Evolutionary conservation across 2,329 filamentous ascomycete species (phyloP).

Genomic region (Diaporthe humulicola): DNA sequence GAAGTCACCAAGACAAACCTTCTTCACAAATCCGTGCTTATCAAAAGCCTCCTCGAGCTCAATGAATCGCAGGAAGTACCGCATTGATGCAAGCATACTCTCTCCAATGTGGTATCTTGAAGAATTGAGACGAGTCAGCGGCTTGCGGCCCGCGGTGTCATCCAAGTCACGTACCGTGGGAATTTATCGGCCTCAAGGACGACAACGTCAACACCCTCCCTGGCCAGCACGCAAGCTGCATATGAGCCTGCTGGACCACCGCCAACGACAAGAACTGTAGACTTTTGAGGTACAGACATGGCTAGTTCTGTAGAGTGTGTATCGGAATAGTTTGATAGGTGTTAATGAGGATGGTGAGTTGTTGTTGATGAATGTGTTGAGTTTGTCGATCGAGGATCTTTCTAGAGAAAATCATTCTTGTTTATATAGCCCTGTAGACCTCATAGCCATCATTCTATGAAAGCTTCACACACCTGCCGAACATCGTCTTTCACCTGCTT

Average conservation of each 20-base stretch:
- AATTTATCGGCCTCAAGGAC: slow-evolving; percentile 57
- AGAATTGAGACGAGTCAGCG: background rate
- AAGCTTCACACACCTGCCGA: background rate
- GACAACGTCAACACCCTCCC: slow-evolving; percentile 59
- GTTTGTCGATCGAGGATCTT: background rate
- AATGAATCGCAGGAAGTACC: slow-evolving; percentile 59
- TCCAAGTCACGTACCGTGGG: slow-evolving; percentile 25
- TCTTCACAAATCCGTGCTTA: slow-evolving; percentile 55
- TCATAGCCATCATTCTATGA: background rate
- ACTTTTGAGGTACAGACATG: slow-evolving; percentile 30
- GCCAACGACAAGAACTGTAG: slow-evolving; percentile 57
- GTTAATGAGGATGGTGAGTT: background rate
- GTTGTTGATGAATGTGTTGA: background rate
- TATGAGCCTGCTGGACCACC: slow-evolving; percentile 62
- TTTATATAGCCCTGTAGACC: background rate
- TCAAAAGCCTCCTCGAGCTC: slow-evolving; percentile 57
- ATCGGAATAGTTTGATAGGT: background rate
- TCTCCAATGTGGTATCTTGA: slow-evolving; percentile 54
- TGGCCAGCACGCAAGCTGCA: slow-evolving; percentile 55
- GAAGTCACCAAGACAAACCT: slow-evolving; percentile 40
- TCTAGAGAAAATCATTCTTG: background rate
- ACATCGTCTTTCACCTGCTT: background rate
- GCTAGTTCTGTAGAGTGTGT: too few relatives aligned
- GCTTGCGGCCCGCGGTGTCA: slow-evolving; percentile 33
- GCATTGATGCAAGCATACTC: slow-evolving; percentile 54